Percentiles rank a stretch among this genome's conserved stretches.
Evolutionary conservation across 441 rosid species (phyloP).

Genomic region (Omphalea diandra): DNA sequence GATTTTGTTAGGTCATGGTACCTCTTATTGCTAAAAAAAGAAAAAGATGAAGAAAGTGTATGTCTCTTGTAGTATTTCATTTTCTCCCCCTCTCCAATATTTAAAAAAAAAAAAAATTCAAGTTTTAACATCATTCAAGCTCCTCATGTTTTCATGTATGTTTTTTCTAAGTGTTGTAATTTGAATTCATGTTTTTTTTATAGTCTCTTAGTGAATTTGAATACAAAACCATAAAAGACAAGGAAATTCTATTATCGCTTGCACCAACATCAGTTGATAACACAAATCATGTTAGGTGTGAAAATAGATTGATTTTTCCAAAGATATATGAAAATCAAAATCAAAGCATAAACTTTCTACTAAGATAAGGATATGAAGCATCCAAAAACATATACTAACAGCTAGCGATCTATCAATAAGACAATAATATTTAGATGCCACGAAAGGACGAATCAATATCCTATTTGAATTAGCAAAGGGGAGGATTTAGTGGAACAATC

Average conservation of each 20-base stretch:
- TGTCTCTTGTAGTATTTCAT: neutral
- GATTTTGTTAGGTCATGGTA: conserved; percentile 14
- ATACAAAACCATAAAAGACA: neutral
- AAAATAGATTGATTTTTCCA: too few relatives aligned
- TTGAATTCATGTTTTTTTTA: too few relatives aligned
- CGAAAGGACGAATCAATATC: conserved; percentile 32
- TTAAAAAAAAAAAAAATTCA: neutral
- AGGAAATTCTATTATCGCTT: too few relatives aligned
- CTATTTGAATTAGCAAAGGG: conserved; percentile 22
- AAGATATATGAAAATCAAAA: too few relatives aligned
- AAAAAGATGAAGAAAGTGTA: conserved; percentile 2
- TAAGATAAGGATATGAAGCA: conserved; percentile 30
- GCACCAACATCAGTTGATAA: too few relatives aligned
- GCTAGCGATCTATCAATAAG: conserved; percentile 27
- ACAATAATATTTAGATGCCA: conserved; percentile 25
- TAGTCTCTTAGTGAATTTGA: too few relatives aligned
- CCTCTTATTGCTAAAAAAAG: conserved; percentile 4
- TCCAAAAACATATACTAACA: conserved; percentile 26
- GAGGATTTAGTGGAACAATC: conserved; percentile 37
- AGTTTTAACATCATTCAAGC: too few relatives aligned
- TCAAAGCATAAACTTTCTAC: neutral
- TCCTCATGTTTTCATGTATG: too few relatives aligned
- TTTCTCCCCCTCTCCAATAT: neutral
- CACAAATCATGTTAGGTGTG: too few relatives aligned
- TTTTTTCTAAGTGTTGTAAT: too few relatives aligned